Evolutionary conservation across 2,329 filamentous ascomycete genomes (phyloP).

Genomic region (Aspergillus aculeatinus): DNA sequence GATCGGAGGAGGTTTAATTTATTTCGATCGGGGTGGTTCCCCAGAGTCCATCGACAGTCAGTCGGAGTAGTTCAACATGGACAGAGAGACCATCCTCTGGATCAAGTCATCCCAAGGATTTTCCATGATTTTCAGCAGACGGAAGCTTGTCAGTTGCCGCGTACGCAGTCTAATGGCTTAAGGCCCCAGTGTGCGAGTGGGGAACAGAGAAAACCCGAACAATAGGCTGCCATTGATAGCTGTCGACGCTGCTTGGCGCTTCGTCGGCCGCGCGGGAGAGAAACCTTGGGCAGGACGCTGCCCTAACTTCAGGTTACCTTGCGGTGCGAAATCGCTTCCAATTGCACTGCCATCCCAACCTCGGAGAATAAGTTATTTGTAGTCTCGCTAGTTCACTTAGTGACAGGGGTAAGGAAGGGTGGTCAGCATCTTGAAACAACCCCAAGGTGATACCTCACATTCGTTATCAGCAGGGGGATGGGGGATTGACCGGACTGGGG

Average conservation of each 20-base stretch:
- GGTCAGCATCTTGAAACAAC: neutral
- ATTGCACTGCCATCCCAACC: no score
- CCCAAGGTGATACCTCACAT: neutral
- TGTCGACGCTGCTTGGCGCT: neutral
- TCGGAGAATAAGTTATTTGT: no score
- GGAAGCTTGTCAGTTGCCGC: neutral
- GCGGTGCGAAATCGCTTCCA: no score
- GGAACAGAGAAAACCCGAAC: neutral
- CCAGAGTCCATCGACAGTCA: neutral
- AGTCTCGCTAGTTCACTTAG: no score
- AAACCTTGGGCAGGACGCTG: no score
- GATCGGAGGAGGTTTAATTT: neutral
- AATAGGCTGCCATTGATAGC: neutral
- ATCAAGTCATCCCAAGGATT: no score
- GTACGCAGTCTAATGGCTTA: neutral
- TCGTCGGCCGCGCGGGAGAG: neutral
- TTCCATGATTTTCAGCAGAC: neutral
- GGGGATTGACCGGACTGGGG: neutral
- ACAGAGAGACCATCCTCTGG: no score
- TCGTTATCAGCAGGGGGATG: neutral
- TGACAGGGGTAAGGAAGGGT: neutral
- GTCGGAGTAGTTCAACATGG: neutral
- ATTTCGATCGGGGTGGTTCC: neutral
- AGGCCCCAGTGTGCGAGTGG: neutral
- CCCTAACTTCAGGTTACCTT: no score